Base-by-base conservation (phyloP, 2,329 filamentous ascomycete species). In the Fusarium cicatricum region DNA sequence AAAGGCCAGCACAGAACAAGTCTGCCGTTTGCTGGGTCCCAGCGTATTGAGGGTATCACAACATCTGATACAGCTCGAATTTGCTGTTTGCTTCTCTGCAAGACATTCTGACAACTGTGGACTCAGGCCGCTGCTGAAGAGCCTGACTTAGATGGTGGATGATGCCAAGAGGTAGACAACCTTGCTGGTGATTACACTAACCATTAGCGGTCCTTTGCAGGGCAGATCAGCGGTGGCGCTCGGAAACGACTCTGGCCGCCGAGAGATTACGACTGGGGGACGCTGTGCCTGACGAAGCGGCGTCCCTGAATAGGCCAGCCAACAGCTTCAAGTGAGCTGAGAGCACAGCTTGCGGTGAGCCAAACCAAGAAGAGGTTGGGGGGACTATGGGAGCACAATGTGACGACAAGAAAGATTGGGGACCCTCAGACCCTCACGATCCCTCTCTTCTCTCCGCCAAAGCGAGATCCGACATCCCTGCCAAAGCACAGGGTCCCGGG, bases 181-280 rank as follows among this genome's bases (percentile, higher is more conserved):
- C 55, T 59, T 59, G 44, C 48, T 16, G 21, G 40, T 31, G 19
- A 49, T 32, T 38, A 38, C 49, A 47, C 59, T 60, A 62, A 59
- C 38, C 5, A 26, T 26, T 7, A 23, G n/a, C n/a, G 59, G 44
- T 26, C 48, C 49, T 37, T 47, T 54, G 15, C 41, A 62, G 58
- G 55, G 43, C 41, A 60, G 58, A 62, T 62, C 59, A 55, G 50
- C 59, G 47, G 59, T 62, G 59, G 58, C 58, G 45, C 40, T 58
- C 36, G 52, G 52, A 58, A 41, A 36, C 21, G 39, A 29, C 42
- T 59, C 52, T 55, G 36, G 21, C 44, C 33, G 15, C 26, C 19
- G 46, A 19, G 23, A 26, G 23, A 26, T 26, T 26, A 26, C 23
- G 23, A 26, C 23, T 26, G 23, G 23, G 23, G 23, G 23, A 26